A percentile compares a stretch with the other conserved stretches of the same genome.
These are phyloP conservation scores for Porpolomopsis calyptriformis DNA, from an alignment of 768 basidiomycete genomes.

Conservation along the genomic window DNA sequence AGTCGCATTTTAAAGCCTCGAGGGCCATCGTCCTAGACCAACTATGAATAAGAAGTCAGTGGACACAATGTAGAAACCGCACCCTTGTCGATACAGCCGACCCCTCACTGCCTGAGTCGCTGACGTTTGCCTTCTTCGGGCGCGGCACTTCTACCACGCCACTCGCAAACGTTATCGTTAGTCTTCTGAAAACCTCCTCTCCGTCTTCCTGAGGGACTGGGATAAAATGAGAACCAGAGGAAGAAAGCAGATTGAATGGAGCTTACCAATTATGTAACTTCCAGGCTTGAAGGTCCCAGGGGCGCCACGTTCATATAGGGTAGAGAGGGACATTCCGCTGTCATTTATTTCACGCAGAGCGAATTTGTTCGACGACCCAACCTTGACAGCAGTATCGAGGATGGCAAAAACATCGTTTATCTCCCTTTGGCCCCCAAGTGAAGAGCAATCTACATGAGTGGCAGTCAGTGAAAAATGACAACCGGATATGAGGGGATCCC, in stretches of 20 bases:
- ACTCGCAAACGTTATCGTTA: conserved; percentile 4
- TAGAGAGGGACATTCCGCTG: conserved; percentile 1
- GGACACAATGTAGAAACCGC: conserved; percentile 4
- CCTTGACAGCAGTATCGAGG: conserved; percentile 3
- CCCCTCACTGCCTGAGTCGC: conserved; percentile 2
- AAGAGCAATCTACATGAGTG: conserved; percentile 7
- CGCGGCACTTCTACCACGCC: conserved; percentile 1
- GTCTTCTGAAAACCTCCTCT: conserved; percentile 2
- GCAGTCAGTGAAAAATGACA: conserved; percentile 6
- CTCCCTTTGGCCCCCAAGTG: conserved; percentile 1
- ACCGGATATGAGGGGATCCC: conserved; percentile 5
- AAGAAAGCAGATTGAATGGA: conserved; percentile 1
- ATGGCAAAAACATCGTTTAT: conserved; percentile 7
- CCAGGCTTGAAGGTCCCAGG: conserved; percentile 5
- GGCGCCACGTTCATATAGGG: conserved; percentile 4
- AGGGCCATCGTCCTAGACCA: conserved; percentile 4
- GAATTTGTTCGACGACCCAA: conserved; percentile 3
- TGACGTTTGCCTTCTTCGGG: conserved; percentile 5
- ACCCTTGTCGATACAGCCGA: conserved; percentile 5
- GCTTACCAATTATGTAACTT: conserved; percentile 5
- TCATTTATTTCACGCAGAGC: conserved; percentile 3
- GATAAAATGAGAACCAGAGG: conserved; percentile 1
- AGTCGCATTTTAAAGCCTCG: conserved; percentile 6
- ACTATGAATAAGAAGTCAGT: conserved; percentile 2
- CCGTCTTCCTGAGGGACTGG: conserved; percentile 4